Base-by-base conservation (phyloP, 2,329 filamentous ascomycete species). In the Fusarium kyushuense region DNA sequence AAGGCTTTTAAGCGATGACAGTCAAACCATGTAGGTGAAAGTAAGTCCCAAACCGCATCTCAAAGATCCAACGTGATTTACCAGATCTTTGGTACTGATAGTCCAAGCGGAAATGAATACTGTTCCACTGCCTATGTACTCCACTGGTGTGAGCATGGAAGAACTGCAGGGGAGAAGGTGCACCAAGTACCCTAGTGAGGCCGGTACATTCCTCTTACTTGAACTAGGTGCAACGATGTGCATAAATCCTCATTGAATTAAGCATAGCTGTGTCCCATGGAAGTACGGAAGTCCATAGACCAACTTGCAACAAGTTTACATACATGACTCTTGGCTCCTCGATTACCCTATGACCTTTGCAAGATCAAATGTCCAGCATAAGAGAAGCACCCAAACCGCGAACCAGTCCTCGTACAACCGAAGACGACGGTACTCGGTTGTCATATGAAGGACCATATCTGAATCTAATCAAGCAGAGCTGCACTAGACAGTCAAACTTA, bases 391-490 rank as follows among this genome's bases (percentile, higher is more conserved):
- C 38, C 19, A 23, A 42, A 25, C 38, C 54, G n/a, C 30, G 51
- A 19, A 35, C 17, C 19, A 56, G 12, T 19, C 25, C 55, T 54
- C 38, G 53, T 19, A 58, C 55, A 27, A 38, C 35, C 3, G 21
- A 58, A 27, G 40, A 46, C 21, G 42, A 58, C 14, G 40, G 25
- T n/a, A 32, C 32, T 12, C 32, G 52, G 52, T 29, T 58, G 40
- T 58, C 53, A 8, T 33, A 27, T 6, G 55, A 58, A 16, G 27
- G 40, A 9, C 40, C 52, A 58, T 58, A 47, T n/a, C 30, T 27
- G n/a, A 27, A 17, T 33, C 19, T 27, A 13, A 58, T 58, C 21
- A 47, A 58, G 27, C 40, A 58, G n/a, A 58, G 53, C 27, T 47
- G 40, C 16, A 10, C 14, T 32, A 32, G 55, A 23, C 54, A 58